These are phyloP conservation scores for Fusarium sp. DNA, from an alignment of 2,329 filamentous ascomycete genomes.

Conservation along the genomic window DNA sequence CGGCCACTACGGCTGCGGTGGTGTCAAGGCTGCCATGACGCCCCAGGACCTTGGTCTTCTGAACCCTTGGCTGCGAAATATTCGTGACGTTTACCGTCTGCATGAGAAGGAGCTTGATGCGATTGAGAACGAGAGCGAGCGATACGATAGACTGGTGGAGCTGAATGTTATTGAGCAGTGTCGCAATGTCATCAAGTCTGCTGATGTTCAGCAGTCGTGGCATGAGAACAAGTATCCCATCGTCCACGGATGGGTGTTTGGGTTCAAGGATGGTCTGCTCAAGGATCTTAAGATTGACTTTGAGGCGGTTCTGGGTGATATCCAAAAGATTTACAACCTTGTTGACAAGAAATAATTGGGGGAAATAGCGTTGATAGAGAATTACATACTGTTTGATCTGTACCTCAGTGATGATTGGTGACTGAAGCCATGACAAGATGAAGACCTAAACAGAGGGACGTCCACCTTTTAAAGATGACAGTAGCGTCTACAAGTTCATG, in stretches of 20 bases:
- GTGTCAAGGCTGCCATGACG: slow-evolving; percentile 79
- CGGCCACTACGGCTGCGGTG: slow-evolving; percentile 82
- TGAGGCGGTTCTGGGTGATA: slow-evolving; percentile 63
- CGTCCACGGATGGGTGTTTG: slow-evolving; percentile 80
- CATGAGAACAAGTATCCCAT: slow-evolving; percentile 72
- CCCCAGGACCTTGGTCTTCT: slow-evolving; percentile 75
- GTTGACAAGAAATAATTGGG: slow-evolving; percentile 46
- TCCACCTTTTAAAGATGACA: slow-evolving; percentile 30
- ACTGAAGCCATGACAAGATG: neutral
- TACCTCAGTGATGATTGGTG: too few species aligned
- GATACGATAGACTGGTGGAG: slow-evolving; percentile 80
- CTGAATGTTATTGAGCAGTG: slow-evolving; percentile 85
- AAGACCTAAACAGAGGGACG: neutral
- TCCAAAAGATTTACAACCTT: slow-evolving; percentile 74
- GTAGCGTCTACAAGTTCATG: slow-evolving; percentile 36
- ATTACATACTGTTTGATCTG: slow-evolving; percentile 10
- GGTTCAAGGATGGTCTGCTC: slow-evolving; percentile 73
- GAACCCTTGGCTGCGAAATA: slow-evolving; percentile 80
- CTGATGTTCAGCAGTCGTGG: slow-evolving; percentile 79
- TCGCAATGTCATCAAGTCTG: slow-evolving; percentile 82
- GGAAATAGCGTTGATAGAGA: slow-evolving; percentile 22
- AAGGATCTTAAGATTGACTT: slow-evolving; percentile 73
- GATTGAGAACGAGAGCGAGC: slow-evolving; percentile 67
- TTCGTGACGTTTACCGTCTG: slow-evolving; percentile 78
- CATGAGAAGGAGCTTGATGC: slow-evolving; percentile 76